phyloP scores from a whole-genome alignment of 78 protist species.

The Dictyostelium purpureum region DNA sequence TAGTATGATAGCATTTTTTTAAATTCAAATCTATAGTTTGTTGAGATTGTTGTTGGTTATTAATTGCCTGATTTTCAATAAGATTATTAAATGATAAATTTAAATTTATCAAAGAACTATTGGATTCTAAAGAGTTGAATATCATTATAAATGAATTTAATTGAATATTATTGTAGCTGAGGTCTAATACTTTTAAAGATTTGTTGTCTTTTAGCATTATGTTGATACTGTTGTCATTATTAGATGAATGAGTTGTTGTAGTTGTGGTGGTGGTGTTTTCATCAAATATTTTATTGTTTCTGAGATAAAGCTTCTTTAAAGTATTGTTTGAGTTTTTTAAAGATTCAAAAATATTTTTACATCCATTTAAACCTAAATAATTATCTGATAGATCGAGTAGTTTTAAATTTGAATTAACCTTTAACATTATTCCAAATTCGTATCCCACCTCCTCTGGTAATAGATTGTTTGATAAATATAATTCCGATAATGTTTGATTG shows the following conservation, averaged over 20 bases:
- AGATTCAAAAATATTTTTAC: slow-evolving; percentile 11
- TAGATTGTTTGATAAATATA: slow-evolving; percentile 29
- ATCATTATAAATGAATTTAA: slow-evolving; percentile 20
- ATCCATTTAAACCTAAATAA: slow-evolving; percentile 13
- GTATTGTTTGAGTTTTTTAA: not conserved
- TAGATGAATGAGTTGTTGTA: too few species aligned
- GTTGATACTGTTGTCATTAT: too few species aligned
- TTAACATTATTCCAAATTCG: not conserved
- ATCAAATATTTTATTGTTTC: slow-evolving; percentile 42
- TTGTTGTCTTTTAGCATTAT: slow-evolving; percentile 26
- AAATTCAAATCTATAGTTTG: too few species aligned
- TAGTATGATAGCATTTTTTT: slow-evolving; percentile 26
- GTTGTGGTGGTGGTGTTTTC: too few species aligned
- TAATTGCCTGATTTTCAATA: slow-evolving; percentile 24
- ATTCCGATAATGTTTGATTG: not conserved
- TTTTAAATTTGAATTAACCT: not conserved
- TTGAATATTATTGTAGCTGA: not conserved
- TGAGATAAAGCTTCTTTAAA: not conserved
- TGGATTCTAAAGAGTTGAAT: slow-evolving; percentile 1
- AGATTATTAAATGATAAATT: slow-evolving; percentile 6
- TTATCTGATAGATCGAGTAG: slow-evolving; percentile 48
- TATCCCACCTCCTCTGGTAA: slow-evolving; percentile 10
- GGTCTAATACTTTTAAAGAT: not conserved
- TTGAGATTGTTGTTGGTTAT: too few species aligned
- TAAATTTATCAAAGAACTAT: not conserved